Evolutionary conservation across 2,329 filamentous ascomycete genomes (phyloP), one percentile per base, ranked within the genome.

Genomic region (Talaromyces sp.): DNA sequence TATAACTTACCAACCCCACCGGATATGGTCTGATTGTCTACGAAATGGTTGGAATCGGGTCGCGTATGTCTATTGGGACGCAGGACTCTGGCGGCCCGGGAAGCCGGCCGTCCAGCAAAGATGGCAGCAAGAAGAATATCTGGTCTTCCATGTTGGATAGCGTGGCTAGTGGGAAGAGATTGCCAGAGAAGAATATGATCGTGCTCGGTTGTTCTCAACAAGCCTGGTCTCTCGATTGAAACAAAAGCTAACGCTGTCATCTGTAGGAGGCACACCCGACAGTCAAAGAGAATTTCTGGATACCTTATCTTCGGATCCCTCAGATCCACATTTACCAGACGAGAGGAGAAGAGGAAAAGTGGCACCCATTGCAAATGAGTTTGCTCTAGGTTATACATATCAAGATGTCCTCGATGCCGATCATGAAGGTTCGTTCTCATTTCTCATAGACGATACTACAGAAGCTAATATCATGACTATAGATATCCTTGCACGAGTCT

Each of bases 131-230:
- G 81, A 92, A 91, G 79, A 92, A 96, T 75, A 89, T 97, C 78
- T 97, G 94, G 94, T 93, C 90, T 67, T 93, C 92, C 52, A 92
- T 97, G 90, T 84, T 97, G 70, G 92, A 96, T 78, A 89, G 87
- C 62, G 93, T 95, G 71, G 92, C 93, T 71, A 96, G 91, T 78
- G 92, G 91, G 70, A 96, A 95, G 82, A 87, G 90, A 71, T 82
- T 97, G 72, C 92, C 93, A 6, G 92, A 97, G 80, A 97, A 97
- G 85, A 96, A 93, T 76, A 81, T 97, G 67, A 81, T 97, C 48
- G 88, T 97, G 24, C 81, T 97, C 75, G 93, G 92, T 92, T 69
- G 84, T 41, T 50, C 43, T 58, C 54, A 63, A 16, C 22, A n/a
- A 45, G 22, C 6, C 16, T 45, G 8, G 11, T 45, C 4, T 45